A percentile compares a stretch with the other conserved stretches of the same genome.
phyloP scores from a whole-genome alignment of 768 basidiomycete genomes.

The Lactarius psammicola region DNA sequence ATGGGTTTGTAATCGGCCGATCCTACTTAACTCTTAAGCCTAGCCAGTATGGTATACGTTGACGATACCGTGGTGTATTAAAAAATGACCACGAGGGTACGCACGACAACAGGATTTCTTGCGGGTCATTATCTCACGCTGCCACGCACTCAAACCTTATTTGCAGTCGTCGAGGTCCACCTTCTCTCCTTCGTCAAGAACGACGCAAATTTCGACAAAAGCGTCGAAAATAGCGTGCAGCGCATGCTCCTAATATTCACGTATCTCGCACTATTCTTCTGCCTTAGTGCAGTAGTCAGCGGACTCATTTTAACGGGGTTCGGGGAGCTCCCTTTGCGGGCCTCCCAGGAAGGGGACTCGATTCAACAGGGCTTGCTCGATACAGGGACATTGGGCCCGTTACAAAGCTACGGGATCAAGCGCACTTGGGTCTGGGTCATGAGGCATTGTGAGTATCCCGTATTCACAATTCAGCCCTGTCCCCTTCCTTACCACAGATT shows the following conservation, averaged over 20 bases:
- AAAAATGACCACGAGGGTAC: too few species aligned
- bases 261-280: constrained; percentile 26
- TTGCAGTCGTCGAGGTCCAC: constrained; percentile 17
- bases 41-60: too few species aligned
- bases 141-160: too few species aligned
- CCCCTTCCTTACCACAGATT: background rate
- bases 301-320: constrained; percentile 25
- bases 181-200: constrained; percentile 22
- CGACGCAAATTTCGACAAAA: background rate
- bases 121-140: too few species aligned
- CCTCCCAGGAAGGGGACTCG: constrained; percentile 6
- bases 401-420: constrained; percentile 11
- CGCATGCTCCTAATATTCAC: constrained; percentile 21
- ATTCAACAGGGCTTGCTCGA: constrained; percentile 21
- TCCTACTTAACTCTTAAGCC: too few species aligned
- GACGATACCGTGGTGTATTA: too few species aligned
- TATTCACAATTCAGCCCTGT: background rate
- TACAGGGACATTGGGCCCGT: constrained; percentile 11
- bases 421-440: constrained; percentile 20
- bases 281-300: constrained; percentile 19
- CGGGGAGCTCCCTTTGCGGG: constrained; percentile 17
- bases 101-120: too few species aligned
- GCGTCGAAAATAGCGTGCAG: background rate
- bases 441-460: constrained; percentile 21
- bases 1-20: too few species aligned